These are phyloP conservation scores for Leucocoprinus sp. DNA, from an alignment of 768 basidiomycete species.

Conservation along the genomic window DNA sequence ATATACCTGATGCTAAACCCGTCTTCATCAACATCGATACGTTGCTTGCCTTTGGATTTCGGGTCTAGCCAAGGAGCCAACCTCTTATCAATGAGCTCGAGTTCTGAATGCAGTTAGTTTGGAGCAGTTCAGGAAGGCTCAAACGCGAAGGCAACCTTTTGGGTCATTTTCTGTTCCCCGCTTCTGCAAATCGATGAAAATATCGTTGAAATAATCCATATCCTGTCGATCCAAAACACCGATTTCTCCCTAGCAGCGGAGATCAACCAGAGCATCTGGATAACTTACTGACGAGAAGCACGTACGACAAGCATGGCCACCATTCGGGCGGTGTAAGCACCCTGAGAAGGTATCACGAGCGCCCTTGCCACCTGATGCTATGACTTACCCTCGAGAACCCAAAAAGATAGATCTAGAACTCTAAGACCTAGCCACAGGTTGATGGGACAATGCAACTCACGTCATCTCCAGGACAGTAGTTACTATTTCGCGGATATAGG, in stretches of 20 bases:
- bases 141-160: slow-evolving; percentile 27
- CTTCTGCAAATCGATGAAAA: slow-evolving; percentile 55
- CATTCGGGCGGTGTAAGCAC: slow-evolving; percentile 73
- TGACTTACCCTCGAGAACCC: slow-evolving; percentile 61
- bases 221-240: slow-evolving; percentile 62
- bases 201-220: slow-evolving; percentile 64
- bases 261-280: not conserved
- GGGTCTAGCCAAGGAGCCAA: slow-evolving; percentile 49
- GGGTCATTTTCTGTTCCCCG: slow-evolving; percentile 45
- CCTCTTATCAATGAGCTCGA: slow-evolving; percentile 36
- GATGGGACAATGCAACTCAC: slow-evolving; percentile 23
- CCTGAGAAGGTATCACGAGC: slow-evolving; percentile 29
- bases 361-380: too few relatives aligned
- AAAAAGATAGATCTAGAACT: slow-evolving; percentile 61
- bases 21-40: slow-evolving; percentile 37
- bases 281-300: not conserved
- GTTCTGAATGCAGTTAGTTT: slow-evolving; percentile 13
- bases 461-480: slow-evolving; percentile 67
- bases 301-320: slow-evolving; percentile 61
- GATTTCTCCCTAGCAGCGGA: slow-evolving; percentile 46
- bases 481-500: slow-evolving; percentile 30
- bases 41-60: slow-evolving; percentile 42
- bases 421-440: slow-evolving; percentile 9
- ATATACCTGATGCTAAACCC: slow-evolving; percentile 57
- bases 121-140: too few relatives aligned